Evolutionary conservation across 78 protist species (phyloP), one percentile per base, ranked within the genome.

Genomic region (Dictyostelium citrinum): DNA sequence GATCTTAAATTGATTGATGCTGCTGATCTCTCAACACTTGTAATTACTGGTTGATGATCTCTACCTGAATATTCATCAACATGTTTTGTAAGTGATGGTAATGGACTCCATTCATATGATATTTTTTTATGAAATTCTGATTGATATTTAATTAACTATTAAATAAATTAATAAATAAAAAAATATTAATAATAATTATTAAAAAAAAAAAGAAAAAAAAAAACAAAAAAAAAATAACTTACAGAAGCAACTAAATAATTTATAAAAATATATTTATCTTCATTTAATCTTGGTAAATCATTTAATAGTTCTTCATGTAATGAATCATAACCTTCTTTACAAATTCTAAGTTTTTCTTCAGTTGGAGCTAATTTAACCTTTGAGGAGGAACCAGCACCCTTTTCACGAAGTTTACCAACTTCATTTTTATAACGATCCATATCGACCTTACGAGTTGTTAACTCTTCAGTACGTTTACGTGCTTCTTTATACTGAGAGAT

Each of bases 351-450:
- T 49, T 88, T 88, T 3, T 88, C 93, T 88, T 88, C 93, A n/a
- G 93, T 88, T 61, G 93, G 93, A 2, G 46, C 93, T 35, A 88
- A 67, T 35, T 64, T 88, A 22, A 41, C 39, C 45, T 88, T 88
- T 43, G 85, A 17, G 2, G 24, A 20, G 24, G 75, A 49, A 22
- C 91, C 74, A 58, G 91, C 35, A 31, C 80, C 84, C 35, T 88
- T 88, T 67, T 88, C 93, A 41, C 93, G 74, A 31, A 88, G 61
- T 49, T 88, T 76, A n/a, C 93, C 93, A 43, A 83, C 60, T 55
- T 91, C 95, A 55, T 91, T 78, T 81, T 91, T 91, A 35, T 91
- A 91, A 51, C 95, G 64, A 60, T 91, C 95, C 95, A 91, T 91
- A 71, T 91, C 95, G 0, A 91, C 60, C 11, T 76, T 82, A 55